Evolutionary conservation across 2,329 filamentous ascomycete genomes (phyloP).

Genomic region (Aspergillus proliferans): DNA sequence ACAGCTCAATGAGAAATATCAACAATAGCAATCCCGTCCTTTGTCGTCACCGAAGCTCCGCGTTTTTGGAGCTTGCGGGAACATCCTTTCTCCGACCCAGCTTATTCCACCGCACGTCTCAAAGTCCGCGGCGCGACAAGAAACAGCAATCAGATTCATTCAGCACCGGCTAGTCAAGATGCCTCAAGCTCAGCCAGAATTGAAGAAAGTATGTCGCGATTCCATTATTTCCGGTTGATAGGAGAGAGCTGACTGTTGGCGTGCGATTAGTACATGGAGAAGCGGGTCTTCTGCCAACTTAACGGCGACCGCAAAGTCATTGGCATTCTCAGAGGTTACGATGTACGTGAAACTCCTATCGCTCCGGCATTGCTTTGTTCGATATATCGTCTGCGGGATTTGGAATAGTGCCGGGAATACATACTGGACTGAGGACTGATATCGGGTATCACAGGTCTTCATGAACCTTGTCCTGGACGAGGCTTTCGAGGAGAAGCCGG

Average conservation of each 20-base stretch:
- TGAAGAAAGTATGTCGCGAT: constrained; percentile 73
- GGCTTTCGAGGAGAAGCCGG: constrained; percentile 87
- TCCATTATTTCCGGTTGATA: neutral
- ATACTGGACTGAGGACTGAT: constrained; percentile 2
- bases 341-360: constrained; percentile 55
- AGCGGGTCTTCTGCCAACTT: constrained; percentile 93
- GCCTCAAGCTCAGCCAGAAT: constrained; percentile 97
- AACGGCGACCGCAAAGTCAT: constrained; percentile 98
- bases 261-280: constrained; percentile 82
- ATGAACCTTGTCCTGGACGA: constrained; percentile 97
- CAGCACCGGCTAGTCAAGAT: constrained; percentile 52
- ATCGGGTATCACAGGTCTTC: constrained; percentile 63
- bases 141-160: constrained; percentile 17
- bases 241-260: constrained; percentile 10
- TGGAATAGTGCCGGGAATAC: neutral
- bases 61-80: constrained; percentile 22
- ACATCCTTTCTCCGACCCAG: constrained; percentile 30
- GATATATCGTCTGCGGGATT: neutral
- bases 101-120: constrained; percentile 20
- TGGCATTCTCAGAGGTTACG: constrained; percentile 88
- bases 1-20: neutral
- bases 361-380: neutral
- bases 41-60: constrained; percentile 5
- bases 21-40: neutral
- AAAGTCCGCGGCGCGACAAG: constrained; percentile 20